These are phyloP conservation scores for Dothideomycetes sp. DNA, from an alignment of 2,329 filamentous ascomycete species.

Conservation along the genomic window DNA sequence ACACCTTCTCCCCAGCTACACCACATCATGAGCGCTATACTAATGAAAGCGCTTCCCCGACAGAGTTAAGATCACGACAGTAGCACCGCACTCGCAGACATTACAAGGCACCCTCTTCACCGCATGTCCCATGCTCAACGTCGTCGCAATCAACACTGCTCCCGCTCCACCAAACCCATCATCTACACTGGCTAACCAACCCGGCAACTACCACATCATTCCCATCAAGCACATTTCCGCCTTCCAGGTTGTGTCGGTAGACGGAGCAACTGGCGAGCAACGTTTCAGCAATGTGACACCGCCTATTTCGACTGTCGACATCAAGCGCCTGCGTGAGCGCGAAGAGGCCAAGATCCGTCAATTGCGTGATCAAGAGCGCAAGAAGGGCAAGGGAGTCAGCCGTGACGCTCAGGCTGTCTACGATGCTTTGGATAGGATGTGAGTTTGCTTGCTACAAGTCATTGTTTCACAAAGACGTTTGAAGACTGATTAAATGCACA, in stretches of 20 bases:
- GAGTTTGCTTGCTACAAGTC: constrained; percentile 18
- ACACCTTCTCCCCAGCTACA: not conserved
- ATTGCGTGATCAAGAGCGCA: constrained; percentile 49
- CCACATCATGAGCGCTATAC: constrained; percentile 1
- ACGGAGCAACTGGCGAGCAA: constrained; percentile 29
- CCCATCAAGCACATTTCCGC: constrained; percentile 50
- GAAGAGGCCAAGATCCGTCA: constrained; percentile 48
- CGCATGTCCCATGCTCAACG: constrained; percentile 50
- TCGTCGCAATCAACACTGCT: constrained; percentile 52
- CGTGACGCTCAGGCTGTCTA: constrained; percentile 55
- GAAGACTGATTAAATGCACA: not conserved
- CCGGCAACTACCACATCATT: constrained; percentile 52
- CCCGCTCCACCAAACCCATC: constrained; percentile 35
- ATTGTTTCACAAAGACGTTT: not conserved
- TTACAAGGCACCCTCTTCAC: constrained; percentile 56
- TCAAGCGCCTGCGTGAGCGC: constrained; percentile 44
- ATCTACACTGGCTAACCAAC: constrained; percentile 31
- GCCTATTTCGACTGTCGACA: constrained; percentile 44
- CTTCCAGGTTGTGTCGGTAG: constrained; percentile 45
- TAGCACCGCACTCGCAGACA: constrained; percentile 39
- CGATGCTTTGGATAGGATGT: constrained; percentile 51
- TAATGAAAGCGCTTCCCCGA: too few species aligned
- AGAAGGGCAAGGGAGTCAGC: constrained; percentile 51
- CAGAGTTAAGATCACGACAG: constrained; percentile 51
- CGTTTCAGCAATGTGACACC: constrained; percentile 21